These are phyloP conservation scores for Elongisporangium prolatum DNA, from an alignment of 352 stramenopile species.

Conservation along the genomic window DNA sequence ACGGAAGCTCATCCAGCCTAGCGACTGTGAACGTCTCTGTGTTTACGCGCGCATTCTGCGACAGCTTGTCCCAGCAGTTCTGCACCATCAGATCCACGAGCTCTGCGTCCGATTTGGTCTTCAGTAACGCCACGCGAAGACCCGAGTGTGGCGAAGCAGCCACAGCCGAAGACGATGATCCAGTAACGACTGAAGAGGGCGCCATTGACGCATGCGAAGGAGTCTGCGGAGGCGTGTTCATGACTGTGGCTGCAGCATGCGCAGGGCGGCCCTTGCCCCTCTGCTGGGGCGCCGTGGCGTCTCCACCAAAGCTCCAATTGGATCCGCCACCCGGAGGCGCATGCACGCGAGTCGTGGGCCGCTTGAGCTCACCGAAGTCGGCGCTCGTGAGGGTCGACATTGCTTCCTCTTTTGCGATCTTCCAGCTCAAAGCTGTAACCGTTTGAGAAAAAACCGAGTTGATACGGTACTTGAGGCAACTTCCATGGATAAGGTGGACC, in stretches of 20 bases:
- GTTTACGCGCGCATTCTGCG: slow-evolving; percentile 23
- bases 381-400: slow-evolving; percentile 85
- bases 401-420: slow-evolving; percentile 1
- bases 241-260: not conserved
- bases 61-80: slow-evolving; percentile 52
- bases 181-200: slow-evolving; percentile 5
- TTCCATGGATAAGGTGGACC: not conserved
- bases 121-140: slow-evolving; percentile 64
- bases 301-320: slow-evolving; percentile 67
- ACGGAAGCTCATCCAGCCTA: slow-evolving; percentile 67
- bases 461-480: not conserved
- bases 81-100: slow-evolving; percentile 67
- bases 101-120: slow-evolving; percentile 70
- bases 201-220: slow-evolving; percentile 16
- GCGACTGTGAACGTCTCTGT: slow-evolving; percentile 68
- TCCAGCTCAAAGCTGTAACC: not conserved
- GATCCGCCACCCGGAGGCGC: slow-evolving; percentile 75
- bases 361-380: slow-evolving; percentile 81
- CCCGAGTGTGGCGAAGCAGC: slow-evolving; percentile 1
- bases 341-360: slow-evolving; percentile 77
- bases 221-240: slow-evolving; percentile 1
- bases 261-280: slow-evolving; percentile 36
- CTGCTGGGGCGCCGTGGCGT: slow-evolving; percentile 17
- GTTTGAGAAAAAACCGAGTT: not conserved
- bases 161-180: slow-evolving; percentile 4